phyloP scores from a whole-genome alignment of 306 rosid genomes.

The Erythrophleum fordii region DNA sequence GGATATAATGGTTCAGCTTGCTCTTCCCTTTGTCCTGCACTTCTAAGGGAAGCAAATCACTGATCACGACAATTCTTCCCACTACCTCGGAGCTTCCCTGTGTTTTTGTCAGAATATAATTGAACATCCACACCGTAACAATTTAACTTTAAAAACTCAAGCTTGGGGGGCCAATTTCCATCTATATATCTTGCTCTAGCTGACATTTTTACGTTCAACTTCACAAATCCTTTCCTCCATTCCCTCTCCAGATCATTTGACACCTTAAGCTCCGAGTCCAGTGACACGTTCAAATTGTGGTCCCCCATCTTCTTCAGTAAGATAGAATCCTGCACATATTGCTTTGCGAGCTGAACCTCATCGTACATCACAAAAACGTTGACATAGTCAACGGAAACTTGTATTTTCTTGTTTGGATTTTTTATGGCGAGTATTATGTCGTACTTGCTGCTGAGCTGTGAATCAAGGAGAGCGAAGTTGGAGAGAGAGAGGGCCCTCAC shows the following conservation, averaged over 20 bases:
- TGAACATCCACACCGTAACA: slow-evolving; percentile 23
- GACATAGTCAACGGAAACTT: background rate
- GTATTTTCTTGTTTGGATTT: slow-evolving; percentile 44
- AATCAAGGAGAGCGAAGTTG: background rate
- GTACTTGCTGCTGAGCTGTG: background rate
- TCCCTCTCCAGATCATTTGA: slow-evolving; percentile 7
- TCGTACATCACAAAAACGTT: background rate
- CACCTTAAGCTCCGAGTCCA: background rate
- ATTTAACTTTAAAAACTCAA: slow-evolving; percentile 1
- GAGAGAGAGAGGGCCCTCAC: too few relatives aligned
- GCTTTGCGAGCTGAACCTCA: background rate
- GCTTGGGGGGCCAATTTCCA: slow-evolving; percentile 9
- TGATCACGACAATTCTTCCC: background rate
- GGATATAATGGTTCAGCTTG: too few relatives aligned
- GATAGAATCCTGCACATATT: background rate
- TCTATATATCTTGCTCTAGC: background rate
- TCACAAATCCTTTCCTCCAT: slow-evolving; percentile 18
- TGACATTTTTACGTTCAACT: slow-evolving; percentile 24
- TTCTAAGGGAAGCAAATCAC: too few relatives aligned
- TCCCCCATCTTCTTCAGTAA: background rate
- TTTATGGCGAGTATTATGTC: slow-evolving; percentile 12
- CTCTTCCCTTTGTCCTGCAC: too few relatives aligned
- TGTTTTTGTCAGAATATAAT: slow-evolving; percentile 9
- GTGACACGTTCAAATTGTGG: background rate
- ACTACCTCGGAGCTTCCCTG: slow-evolving; percentile 15